Percentiles rank a stretch among this genome's conserved stretches.
Evolutionary conservation across 192 early-diverging fungal species (phyloP).

Genomic region (Coemansia umbellata): DNA sequence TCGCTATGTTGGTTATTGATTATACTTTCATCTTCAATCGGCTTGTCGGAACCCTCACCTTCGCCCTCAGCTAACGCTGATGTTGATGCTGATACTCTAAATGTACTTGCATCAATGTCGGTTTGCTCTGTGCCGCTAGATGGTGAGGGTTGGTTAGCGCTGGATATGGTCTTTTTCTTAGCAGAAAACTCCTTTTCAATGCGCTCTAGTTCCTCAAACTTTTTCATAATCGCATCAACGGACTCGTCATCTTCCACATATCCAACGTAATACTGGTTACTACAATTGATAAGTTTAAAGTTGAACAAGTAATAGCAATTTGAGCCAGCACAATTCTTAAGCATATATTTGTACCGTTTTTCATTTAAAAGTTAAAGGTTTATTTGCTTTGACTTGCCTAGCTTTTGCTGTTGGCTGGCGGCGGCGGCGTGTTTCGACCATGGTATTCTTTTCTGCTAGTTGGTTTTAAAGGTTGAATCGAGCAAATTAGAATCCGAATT

Average conservation of each 20-base stretch:
- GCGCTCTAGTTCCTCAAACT: constrained; percentile 92
- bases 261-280: constrained; percentile 79
- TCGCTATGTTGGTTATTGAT: neutral
- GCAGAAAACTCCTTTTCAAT: constrained; percentile 77
- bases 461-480: too few relatives aligned
- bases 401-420: constrained; percentile 44
- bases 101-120: neutral
- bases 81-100: too few relatives aligned
- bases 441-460: too few relatives aligned
- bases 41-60: too few relatives aligned
- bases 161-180: constrained; percentile 31
- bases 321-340: neutral
- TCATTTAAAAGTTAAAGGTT: too few relatives aligned
- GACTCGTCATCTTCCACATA: constrained; percentile 97
- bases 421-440: constrained; percentile 49
- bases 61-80: neutral
- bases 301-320: neutral
- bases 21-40: too few relatives aligned
- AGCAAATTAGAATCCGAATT: too few relatives aligned
- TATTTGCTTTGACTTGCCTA: constrained; percentile 23
- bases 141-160: too few relatives aligned
- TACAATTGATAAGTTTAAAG: constrained; percentile 7
- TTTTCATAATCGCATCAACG: constrained; percentile 95
- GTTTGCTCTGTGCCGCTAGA: constrained; percentile 7
- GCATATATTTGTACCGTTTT: too few relatives aligned